A percentile compares a stretch with the other conserved stretches of the same genome.
phyloP scores from a whole-genome alignment of 2,329 filamentous ascomycete species.

The Mycocentrospora acerina region DNA sequence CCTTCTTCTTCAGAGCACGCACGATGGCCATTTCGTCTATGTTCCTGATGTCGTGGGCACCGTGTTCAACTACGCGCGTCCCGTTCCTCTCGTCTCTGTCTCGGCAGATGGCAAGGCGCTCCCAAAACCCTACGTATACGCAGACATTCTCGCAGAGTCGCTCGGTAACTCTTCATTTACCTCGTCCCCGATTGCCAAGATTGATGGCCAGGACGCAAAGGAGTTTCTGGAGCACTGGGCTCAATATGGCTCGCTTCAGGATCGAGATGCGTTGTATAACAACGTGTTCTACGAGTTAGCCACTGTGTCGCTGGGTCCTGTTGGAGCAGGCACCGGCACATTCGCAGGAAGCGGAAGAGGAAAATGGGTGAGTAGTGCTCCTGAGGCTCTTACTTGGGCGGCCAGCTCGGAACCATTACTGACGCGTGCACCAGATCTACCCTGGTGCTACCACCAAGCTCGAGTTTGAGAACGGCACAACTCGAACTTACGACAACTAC shows the following conservation, averaged over 20 bases:
- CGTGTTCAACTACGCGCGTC: constrained; percentile 54
- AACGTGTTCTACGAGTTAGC: constrained; percentile 51
- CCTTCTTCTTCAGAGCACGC: constrained; percentile 53
- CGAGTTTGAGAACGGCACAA: constrained; percentile 50
- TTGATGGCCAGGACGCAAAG: constrained; percentile 59
- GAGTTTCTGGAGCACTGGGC: constrained; percentile 53
- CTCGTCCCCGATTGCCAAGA: constrained; percentile 54
- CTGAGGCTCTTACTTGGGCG: not conserved
- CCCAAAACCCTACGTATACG: constrained; percentile 59
- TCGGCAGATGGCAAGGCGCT: constrained; percentile 54
- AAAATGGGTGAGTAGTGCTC: constrained; percentile 22
- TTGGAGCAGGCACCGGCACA: constrained; percentile 46
- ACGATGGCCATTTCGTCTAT: constrained; percentile 67
- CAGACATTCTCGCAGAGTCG: constrained; percentile 48
- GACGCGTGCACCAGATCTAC: constrained; percentile 36
- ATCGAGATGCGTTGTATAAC: constrained; percentile 60
- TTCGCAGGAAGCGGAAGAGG: constrained; percentile 50
- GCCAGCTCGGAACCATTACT: not conserved
- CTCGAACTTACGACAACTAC: constrained; percentile 44
- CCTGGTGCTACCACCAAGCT: constrained; percentile 48
- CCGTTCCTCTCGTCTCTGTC: constrained; percentile 59
- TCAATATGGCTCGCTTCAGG: constrained; percentile 53
- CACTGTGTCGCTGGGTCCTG: constrained; percentile 44
- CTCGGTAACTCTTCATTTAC: constrained; percentile 44
- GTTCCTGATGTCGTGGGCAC: constrained; percentile 55